Evolutionary conservation across 257 asterid species (phyloP).

Genomic region (Penstemon newberryi): DNA sequence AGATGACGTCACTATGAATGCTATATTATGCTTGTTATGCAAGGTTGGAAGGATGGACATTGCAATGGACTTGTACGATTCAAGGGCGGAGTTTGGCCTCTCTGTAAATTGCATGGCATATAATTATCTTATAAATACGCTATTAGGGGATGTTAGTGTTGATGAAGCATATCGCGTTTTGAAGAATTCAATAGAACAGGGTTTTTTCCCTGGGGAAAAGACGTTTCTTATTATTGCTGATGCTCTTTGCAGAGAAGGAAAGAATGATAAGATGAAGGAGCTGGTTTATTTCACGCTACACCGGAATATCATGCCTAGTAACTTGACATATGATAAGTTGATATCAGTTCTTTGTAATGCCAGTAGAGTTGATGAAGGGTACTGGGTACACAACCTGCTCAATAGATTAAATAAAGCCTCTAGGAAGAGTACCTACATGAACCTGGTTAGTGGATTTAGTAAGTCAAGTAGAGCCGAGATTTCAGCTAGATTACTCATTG

Average conservation of each 20-base stretch:
- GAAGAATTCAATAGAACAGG: conserved; percentile 54
- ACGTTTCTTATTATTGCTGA: conserved; percentile 55
- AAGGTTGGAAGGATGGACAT: conserved; percentile 72
- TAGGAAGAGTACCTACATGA: conserved; percentile 45
- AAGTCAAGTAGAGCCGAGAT: conserved; percentile 56
- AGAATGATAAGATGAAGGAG: conserved; percentile 69
- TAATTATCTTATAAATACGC: conserved; percentile 71
- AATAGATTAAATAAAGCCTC: conserved; percentile 40
- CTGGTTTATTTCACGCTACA: conserved; percentile 51
- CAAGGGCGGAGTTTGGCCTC: conserved; percentile 64
- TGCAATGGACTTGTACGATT: conserved; percentile 67
- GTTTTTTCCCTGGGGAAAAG: conserved; percentile 56
- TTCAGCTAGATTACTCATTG: conserved; percentile 68
- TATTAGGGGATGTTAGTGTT: conserved; percentile 53
- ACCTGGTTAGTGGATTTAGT: conserved; percentile 60
- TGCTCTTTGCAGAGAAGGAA: conserved; percentile 68
- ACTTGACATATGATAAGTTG: conserved; percentile 49
- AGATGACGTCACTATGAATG: conserved; percentile 67
- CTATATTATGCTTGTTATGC: conserved; percentile 72
- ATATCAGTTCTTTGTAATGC: conserved; percentile 61
- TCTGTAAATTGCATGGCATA: conserved; percentile 73
- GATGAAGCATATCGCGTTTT: conserved; percentile 55
- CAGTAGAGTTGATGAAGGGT: conserved; percentile 66
- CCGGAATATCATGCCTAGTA: conserved; percentile 43
- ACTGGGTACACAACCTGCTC: conserved; percentile 52